Evolutionary conservation across 1,139 yeast genomes (phyloP).

Genomic region (Geotrichum siamense): DNA sequence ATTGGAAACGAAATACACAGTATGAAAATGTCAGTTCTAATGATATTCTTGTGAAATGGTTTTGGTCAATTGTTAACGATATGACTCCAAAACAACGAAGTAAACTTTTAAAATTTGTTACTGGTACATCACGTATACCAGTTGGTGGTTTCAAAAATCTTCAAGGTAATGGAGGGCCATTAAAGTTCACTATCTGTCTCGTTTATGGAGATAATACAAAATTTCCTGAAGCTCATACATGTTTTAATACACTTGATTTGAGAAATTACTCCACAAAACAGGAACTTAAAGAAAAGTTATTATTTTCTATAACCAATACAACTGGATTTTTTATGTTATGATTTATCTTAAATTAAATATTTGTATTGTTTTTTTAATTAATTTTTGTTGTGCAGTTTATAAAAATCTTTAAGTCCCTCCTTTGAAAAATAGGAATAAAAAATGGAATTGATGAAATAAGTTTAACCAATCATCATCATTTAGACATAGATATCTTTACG

Average conservation of each 20-base stretch:
- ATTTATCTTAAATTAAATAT: no score
- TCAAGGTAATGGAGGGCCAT: slow-evolving; percentile 98
- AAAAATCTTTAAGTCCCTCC: no score
- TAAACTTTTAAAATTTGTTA: slow-evolving; percentile 87
- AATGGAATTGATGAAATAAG: no score
- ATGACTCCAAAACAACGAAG: slow-evolving; percentile 98
- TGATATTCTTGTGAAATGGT: slow-evolving; percentile 97
- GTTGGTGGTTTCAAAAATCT: slow-evolving; percentile 97
- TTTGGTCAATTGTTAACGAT: slow-evolving; percentile 87
- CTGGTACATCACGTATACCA: slow-evolving; percentile 97
- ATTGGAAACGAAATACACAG: slow-evolving; percentile 98
- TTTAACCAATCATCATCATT: no score
- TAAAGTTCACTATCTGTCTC: slow-evolving; percentile 95
- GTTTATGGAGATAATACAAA: no score
- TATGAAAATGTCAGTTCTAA: slow-evolving; percentile 95
- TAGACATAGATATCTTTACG: no score
- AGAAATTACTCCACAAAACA: slow-evolving; percentile 76
- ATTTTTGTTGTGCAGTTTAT: no score
- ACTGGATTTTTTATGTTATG: no score
- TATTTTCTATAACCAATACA: slow-evolving; percentile 87
- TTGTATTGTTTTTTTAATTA: no score
- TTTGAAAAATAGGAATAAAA: no score
- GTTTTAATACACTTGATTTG: slow-evolving; percentile 88
- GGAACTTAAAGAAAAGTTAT: slow-evolving; percentile 68
- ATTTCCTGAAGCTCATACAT: slow-evolving; percentile 94